Conservation (phyloP, 495 filamentous ascomycete genomes). For the Penicillium lagena region DNA sequence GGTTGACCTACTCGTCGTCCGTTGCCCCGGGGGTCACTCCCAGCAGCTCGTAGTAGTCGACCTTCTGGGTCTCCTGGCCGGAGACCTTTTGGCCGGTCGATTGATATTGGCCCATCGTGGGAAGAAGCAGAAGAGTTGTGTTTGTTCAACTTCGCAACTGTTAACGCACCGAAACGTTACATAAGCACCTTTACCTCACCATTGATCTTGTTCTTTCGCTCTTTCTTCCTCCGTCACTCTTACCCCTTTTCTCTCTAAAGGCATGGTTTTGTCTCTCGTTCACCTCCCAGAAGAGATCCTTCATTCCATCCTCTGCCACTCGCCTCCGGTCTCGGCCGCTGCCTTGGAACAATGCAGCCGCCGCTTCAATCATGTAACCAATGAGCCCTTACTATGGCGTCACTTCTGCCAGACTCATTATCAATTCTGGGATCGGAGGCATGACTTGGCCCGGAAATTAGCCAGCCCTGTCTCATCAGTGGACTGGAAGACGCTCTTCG, state of each 20-base stretch:
- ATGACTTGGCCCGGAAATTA: constrained; percentile 54
- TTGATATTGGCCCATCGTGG: constrained; percentile 75
- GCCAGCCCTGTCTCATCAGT: constrained; percentile 47
- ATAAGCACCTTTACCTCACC: no score
- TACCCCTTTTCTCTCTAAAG: constrained; percentile 6
- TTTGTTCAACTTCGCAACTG: no score
- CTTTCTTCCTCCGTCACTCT: background rate
- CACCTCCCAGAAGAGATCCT: constrained; percentile 70
- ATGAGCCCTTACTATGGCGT: constrained; percentile 73
- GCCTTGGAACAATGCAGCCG: constrained; percentile 54
- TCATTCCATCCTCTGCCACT: constrained; percentile 56
- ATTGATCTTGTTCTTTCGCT: background rate
- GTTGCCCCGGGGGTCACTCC: constrained; percentile 62
- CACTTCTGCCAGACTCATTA: constrained; percentile 62
- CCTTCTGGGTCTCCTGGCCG: constrained; percentile 43
- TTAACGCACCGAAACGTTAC: no score
- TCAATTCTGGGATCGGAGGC: constrained; percentile 64
- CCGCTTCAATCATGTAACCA: constrained; percentile 56
- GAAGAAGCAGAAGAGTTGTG: background rate
- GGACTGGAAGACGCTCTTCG: constrained; percentile 73
- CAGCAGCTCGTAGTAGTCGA: constrained; percentile 89
- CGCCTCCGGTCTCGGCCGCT: constrained; percentile 41
- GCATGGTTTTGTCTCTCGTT: constrained; percentile 34
- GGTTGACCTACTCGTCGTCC: constrained; percentile 69
- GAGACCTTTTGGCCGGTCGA: constrained; percentile 45